These are phyloP conservation scores for Neobulgaria alba DNA, from an alignment of 2,329 filamentous ascomycete genomes.

Conservation along the genomic window DNA sequence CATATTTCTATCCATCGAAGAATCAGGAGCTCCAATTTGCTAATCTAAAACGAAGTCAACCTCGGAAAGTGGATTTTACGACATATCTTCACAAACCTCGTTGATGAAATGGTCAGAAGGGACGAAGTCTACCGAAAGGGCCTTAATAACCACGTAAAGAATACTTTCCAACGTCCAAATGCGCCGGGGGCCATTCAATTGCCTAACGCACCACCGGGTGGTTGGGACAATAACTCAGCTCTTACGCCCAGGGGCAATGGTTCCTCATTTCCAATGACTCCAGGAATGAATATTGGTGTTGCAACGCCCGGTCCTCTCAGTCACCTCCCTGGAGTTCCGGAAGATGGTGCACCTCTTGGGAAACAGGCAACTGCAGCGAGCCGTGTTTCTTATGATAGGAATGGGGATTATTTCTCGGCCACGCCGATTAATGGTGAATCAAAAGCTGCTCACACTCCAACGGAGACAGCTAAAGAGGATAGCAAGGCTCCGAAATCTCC, in stretches of 20 bases:
- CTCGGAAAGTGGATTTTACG: conserved; percentile 93
- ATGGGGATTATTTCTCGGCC: conserved; percentile 70
- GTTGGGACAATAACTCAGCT: conserved; percentile 36
- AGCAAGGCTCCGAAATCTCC: conserved; percentile 41
- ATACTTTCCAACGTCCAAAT: conserved; percentile 47
- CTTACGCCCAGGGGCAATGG: conserved; percentile 58
- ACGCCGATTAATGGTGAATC: conserved; percentile 40
- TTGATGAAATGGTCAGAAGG: conserved; percentile 81
- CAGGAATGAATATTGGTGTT: conserved; percentile 69
- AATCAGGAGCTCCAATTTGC: too few relatives aligned
- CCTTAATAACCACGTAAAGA: conserved; percentile 55
- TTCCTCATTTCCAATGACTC: conserved; percentile 53
- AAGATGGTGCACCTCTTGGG: conserved; percentile 43
- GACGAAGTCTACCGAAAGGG: conserved; percentile 67
- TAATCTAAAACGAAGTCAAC: conserved; percentile 57
- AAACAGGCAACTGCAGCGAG: conserved; percentile 47
- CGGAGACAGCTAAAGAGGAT: conserved; percentile 34
- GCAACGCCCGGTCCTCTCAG: conserved; percentile 52
- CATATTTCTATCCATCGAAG: too few relatives aligned
- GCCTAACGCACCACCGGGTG: conserved; percentile 33
- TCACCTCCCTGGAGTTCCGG: conserved; percentile 38
- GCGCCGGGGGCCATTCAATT: conserved; percentile 54
- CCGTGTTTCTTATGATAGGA: conserved; percentile 51
- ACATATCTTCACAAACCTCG: conserved; percentile 80
- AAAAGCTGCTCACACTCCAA: conserved; percentile 37